phyloP scores from a whole-genome alignment of 2,329 filamentous ascomycete genomes.

The Epichloe gansuensis region DNA sequence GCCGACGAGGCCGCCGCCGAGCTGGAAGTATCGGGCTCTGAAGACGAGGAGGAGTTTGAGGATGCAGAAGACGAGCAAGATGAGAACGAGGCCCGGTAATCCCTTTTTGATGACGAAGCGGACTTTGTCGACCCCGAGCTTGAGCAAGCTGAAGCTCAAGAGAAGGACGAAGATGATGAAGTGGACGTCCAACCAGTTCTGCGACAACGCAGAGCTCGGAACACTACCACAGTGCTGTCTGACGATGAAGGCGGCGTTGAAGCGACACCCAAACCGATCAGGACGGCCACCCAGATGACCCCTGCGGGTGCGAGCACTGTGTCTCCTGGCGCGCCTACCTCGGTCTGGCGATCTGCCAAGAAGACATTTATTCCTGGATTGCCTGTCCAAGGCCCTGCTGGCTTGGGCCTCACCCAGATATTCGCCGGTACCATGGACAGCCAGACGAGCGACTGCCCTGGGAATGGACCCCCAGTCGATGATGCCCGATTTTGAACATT shows the following conservation, averaged over 20 bases:
- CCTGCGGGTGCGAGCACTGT: conserved; percentile 28
- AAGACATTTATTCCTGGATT: conserved; percentile 61
- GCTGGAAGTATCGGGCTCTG: conserved; percentile 33
- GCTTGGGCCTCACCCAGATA: conserved; percentile 73
- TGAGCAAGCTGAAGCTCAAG: conserved; percentile 19
- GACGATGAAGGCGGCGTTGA: conserved; percentile 42
- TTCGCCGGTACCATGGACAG: conserved; percentile 79
- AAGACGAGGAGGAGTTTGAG: conserved; percentile 23
- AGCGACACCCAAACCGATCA: conserved; percentile 36
- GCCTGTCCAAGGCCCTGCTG: conserved; percentile 46
- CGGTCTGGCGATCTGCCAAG: conserved; percentile 54
- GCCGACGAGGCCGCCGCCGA: conserved; percentile 25
- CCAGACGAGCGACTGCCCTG: conserved; percentile 22
- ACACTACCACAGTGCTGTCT: conserved; percentile 42
- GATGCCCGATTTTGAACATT: conserved; percentile 45
- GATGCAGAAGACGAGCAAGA: conserved; percentile 25
- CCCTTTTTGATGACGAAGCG: conserved; percentile 28
- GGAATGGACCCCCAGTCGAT: conserved; percentile 29
- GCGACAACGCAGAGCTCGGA: conserved; percentile 35
- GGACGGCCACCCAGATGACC: conserved; percentile 27
- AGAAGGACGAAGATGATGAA: conserved; percentile 22
- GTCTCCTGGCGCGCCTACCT: conserved; percentile 47
- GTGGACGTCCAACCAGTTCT: conserved; percentile 28
- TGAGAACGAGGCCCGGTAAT: conserved; percentile 7
- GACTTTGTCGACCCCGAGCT: conserved; percentile 20